phyloP scores from a whole-genome alignment of 2,329 filamentous ascomycete genomes.

The Daldinia eschscholtzii region DNA sequence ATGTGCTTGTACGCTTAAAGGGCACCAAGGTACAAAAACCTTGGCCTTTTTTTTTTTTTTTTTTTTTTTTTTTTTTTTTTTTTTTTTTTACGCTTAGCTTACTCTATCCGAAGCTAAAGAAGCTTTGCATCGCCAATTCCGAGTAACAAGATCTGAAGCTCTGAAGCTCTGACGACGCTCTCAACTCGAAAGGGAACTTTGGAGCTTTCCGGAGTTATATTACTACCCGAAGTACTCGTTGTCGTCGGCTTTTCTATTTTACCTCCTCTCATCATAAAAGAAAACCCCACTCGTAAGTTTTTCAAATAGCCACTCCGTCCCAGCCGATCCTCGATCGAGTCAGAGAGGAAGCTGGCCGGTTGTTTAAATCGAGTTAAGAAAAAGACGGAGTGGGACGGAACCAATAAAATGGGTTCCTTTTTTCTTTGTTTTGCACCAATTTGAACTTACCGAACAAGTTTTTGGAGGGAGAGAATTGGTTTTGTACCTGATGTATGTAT shows the following conservation, averaged over 20 bases:
- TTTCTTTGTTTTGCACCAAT: constrained; percentile 44
- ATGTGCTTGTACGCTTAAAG: constrained; percentile 28
- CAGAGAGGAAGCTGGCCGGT: constrained; percentile 50
- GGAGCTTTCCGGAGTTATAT: constrained; percentile 12
- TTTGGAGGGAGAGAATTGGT: not conserved
- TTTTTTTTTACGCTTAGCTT: constrained; percentile 13
- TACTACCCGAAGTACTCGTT: constrained; percentile 29
- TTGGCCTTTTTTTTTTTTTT: not conserved
- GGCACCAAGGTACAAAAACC: constrained; percentile 24
- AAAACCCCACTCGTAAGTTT: constrained; percentile 38
- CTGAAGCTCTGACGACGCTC: constrained; percentile 34
- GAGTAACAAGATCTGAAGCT: constrained; percentile 34
- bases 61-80: too few relatives aligned
- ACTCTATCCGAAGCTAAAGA: constrained; percentile 25
- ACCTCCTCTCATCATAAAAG: constrained; percentile 33
- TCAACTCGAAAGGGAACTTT: constrained; percentile 33
- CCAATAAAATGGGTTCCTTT: constrained; percentile 37
- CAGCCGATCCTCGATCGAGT: constrained; percentile 51
- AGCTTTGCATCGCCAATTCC: constrained; percentile 38
- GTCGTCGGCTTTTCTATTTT: constrained; percentile 33
- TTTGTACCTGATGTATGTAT: constrained; percentile 7
- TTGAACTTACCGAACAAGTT: constrained; percentile 33
- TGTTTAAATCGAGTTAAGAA: constrained; percentile 32
- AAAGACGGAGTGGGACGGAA: constrained; percentile 25
- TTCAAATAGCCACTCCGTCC: constrained; percentile 36